Evolutionary conservation across 352 stramenopile species (phyloP).

Genomic region (Phytophthora nicotianae): DNA sequence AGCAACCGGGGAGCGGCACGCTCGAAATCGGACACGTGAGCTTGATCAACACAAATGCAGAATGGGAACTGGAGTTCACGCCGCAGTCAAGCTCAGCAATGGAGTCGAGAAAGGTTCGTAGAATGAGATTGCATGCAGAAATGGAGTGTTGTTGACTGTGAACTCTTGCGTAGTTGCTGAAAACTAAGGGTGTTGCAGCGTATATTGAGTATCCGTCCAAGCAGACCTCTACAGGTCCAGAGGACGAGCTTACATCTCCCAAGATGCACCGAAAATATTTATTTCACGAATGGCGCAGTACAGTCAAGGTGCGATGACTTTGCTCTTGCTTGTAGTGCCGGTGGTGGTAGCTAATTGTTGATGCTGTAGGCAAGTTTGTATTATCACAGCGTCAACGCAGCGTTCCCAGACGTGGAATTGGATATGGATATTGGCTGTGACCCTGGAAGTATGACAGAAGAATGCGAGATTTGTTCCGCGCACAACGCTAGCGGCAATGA

Average conservation of each 20-base stretch:
- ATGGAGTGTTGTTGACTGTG: conserved; percentile 2
- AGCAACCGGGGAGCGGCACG: conserved; percentile 71
- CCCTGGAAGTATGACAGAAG: conserved; percentile 26
- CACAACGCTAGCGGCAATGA: conserved; percentile 20
- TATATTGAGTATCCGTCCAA: conserved; percentile 73
- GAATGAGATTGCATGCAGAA: background rate
- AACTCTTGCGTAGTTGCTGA: conserved; percentile 52
- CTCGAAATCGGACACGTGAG: conserved; percentile 68
- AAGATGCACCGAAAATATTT: conserved; percentile 65
- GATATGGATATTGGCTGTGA: conserved; percentile 64
- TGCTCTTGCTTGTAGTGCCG: background rate
- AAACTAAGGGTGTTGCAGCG: conserved; percentile 61
- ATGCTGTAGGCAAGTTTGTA: conserved; percentile 56
- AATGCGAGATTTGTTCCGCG: conserved; percentile 47
- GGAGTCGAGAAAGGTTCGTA: conserved; percentile 78
- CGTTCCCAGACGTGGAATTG: conserved; percentile 84
- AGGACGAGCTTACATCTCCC: conserved; percentile 4
- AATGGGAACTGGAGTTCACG: conserved; percentile 81
- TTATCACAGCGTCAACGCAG: conserved; percentile 78
- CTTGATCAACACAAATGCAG: conserved; percentile 76
- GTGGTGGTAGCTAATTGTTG: conserved; percentile 4
- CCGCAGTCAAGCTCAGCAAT: conserved; percentile 76
- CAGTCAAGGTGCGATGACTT: conserved; percentile 62
- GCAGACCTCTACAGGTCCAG: background rate
- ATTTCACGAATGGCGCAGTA: conserved; percentile 86